Conservation (phyloP, 352 stramenopile genomes). For the Pythium oligandrum region DNA sequence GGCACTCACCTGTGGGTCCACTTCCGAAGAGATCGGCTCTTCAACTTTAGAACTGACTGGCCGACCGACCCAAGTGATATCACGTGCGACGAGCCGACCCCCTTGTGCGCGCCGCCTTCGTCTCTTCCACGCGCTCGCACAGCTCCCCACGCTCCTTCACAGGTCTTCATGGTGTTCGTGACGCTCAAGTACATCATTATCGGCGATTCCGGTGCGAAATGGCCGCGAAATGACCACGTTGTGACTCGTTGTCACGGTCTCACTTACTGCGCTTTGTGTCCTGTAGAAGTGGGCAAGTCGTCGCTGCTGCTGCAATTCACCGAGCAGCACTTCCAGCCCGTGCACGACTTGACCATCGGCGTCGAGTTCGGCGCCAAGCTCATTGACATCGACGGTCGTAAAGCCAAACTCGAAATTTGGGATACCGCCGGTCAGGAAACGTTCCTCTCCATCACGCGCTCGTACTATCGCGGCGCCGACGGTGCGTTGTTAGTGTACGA, state of each 20-base stretch:
- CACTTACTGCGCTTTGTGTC: neutral
- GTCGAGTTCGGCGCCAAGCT: slow-evolving; percentile 90
- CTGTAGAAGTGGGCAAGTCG: slow-evolving; percentile 83
- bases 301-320: slow-evolving; percentile 89
- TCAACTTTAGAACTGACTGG: no score
- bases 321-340: slow-evolving; percentile 86
- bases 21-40: no score
- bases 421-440: slow-evolving; percentile 89
- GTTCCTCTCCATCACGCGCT: slow-evolving; percentile 86
- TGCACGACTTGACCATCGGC: slow-evolving; percentile 89
- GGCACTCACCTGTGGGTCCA: no score
- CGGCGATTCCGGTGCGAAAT: slow-evolving; percentile 53
- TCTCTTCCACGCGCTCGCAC: no score
- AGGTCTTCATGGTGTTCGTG: slow-evolving; percentile 68
- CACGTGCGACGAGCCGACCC: no score
- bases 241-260: no score
- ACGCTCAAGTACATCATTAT: slow-evolving; percentile 91
- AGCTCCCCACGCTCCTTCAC: no score
- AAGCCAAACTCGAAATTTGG: slow-evolving; percentile 92
- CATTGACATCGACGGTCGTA: slow-evolving; percentile 71
- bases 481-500: slow-evolving; percentile 88
- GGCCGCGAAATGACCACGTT: no score
- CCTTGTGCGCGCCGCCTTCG: no score
- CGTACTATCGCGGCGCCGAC: slow-evolving; percentile 86
- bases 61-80: no score